Evolutionary conservation across 139 green algal species (phyloP).

Genomic region (Trebouxia sp.): DNA sequence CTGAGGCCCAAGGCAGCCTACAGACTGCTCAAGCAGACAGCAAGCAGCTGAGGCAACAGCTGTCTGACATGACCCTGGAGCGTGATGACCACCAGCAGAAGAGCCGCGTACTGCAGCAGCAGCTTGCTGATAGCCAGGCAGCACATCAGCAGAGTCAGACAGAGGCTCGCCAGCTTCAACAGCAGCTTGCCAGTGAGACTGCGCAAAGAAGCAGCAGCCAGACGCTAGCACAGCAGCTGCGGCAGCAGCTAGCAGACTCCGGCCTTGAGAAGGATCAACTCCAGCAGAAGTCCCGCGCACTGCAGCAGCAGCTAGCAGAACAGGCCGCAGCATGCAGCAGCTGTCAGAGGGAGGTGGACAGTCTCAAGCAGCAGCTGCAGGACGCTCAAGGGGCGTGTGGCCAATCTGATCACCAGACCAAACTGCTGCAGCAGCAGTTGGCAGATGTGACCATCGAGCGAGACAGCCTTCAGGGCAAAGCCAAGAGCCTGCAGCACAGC

Average conservation of each 20-base stretch:
- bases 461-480: slow-evolving; percentile 19
- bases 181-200: slow-evolving; percentile 1
- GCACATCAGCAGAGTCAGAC: slow-evolving; percentile 13
- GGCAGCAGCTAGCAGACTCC: slow-evolving; percentile 28
- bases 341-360: not conserved
- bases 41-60: slow-evolving; percentile 12
- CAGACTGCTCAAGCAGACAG: slow-evolving; percentile 5
- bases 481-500: slow-evolving; percentile 9
- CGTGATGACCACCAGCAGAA: not conserved
- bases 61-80: not conserved
- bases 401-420: not conserved
- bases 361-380: slow-evolving; percentile 13
- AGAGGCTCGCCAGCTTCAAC: slow-evolving; percentile 6
- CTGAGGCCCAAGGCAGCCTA: not conserved
- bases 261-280: not conserved
- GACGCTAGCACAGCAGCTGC: slow-evolving; percentile 11
- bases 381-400: not conserved
- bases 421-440: slow-evolving; percentile 18
- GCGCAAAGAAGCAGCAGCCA: not conserved
- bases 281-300: not conserved
- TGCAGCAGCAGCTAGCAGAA: slow-evolving; percentile 17
- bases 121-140: slow-evolving; percentile 3
- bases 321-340: not conserved
- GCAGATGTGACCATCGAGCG: slow-evolving; percentile 13
- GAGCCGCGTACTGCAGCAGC: slow-evolving; percentile 1